Percentiles rank a stretch among this genome's conserved stretches.
Conservation (phyloP, 495 filamentous ascomycete genomes). For the Lentithecium fluviatile region DNA sequence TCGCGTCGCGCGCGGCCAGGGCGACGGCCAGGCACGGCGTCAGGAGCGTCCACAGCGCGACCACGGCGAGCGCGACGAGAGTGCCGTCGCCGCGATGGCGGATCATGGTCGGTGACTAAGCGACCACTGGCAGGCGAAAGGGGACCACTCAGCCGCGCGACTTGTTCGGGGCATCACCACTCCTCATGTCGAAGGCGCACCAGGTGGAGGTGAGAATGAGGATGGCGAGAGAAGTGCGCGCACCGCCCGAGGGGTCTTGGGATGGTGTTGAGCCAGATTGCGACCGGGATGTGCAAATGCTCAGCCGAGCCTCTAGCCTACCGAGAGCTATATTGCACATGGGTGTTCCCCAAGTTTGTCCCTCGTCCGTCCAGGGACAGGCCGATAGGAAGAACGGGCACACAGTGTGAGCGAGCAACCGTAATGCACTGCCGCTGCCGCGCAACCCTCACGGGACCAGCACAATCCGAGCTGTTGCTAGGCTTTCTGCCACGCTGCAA, state of each 20-base stretch:
- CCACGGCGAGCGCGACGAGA: slow-evolving; percentile 3
- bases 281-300: neutral
- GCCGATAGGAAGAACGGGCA: neutral
- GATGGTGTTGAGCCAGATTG: slow-evolving; percentile 27
- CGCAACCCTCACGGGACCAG: too few species aligned
- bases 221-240: neutral
- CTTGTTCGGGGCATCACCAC: neutral
- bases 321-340: slow-evolving; percentile 13
- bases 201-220: neutral
- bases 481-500: neutral
- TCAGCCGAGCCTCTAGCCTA: slow-evolving; percentile 5
- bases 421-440: neutral
- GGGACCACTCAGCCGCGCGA: neutral
- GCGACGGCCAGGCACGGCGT: slow-evolving; percentile 11
- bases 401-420: neutral
- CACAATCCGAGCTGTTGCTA: too few species aligned
- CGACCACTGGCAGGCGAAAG: slow-evolving; percentile 9
- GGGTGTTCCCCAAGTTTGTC: slow-evolving; percentile 1
- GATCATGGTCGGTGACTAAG: slow-evolving; percentile 23
- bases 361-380: neutral
- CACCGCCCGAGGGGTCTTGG: neutral
- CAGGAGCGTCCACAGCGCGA: slow-evolving; percentile 17
- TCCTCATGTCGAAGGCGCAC: slow-evolving; percentile 17
- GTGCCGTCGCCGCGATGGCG: neutral
- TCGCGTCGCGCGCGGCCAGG: neutral